Evolutionary conservation across 495 filamentous ascomycete species (phyloP).

Genomic region (Neurospora intermedia): DNA sequence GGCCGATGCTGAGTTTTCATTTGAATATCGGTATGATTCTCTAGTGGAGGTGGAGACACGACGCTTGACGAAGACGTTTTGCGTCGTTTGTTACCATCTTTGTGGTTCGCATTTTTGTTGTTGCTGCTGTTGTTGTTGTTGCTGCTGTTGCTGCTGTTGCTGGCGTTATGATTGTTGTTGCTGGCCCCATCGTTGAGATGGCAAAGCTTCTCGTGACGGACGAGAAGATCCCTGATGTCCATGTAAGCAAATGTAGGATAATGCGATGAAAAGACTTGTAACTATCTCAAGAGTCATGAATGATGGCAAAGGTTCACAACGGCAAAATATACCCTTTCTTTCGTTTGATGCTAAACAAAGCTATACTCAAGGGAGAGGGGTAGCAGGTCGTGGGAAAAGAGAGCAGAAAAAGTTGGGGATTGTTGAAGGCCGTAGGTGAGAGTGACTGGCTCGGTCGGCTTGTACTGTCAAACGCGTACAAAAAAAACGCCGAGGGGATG

Average conservation of each 20-base stretch:
- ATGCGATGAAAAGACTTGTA: background rate
- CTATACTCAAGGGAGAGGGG: background rate
- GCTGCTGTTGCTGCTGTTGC: conserved; percentile 21
- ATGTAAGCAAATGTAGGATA: conserved; percentile 34
- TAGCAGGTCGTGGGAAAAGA: background rate
- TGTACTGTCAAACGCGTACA: background rate
- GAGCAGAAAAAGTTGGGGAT: conserved; percentile 5
- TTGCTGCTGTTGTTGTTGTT: conserved; percentile 11
- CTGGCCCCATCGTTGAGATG: conserved; percentile 47
- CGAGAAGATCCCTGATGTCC: conserved; percentile 57
- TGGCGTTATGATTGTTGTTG: conserved; percentile 11
- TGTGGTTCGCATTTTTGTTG: conserved; percentile 30
- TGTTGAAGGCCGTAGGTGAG: background rate
- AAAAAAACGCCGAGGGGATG: background rate
- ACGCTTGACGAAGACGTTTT: conserved; percentile 34
- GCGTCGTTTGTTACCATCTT: conserved; percentile 34
- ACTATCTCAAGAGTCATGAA: background rate
- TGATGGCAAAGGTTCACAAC: background rate
- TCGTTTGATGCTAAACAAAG: background rate
- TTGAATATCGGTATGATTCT: conserved; percentile 32
- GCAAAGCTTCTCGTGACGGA: conserved; percentile 64
- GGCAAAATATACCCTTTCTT: background rate
- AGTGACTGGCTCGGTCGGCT: conserved; percentile 3
- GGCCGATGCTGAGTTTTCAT: conserved; percentile 31
- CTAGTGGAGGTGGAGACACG: conserved; percentile 24